Base-by-base conservation (phyloP, 1,284 basidiomycete genomes). In the Papiliotrema nemorosa region DNA sequence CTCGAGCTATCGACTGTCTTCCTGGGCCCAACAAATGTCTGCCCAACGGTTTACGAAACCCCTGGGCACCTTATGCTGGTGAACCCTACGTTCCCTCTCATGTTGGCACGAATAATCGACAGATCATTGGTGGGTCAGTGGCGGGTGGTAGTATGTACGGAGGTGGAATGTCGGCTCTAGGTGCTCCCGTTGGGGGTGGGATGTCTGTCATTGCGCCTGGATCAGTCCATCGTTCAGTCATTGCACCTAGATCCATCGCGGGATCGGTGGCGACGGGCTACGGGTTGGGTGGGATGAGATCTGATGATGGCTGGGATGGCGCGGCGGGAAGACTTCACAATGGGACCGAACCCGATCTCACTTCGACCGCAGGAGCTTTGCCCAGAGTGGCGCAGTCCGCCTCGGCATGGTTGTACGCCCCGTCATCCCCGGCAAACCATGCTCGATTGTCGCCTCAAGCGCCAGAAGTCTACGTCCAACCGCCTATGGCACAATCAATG, bases 221-320 rank as follows among this genome's bases (percentile, higher is more conserved):
- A 46, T 13, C 34, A 16, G n/a, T 25, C 12, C 24, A 36, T 37
- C 25, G 34, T 18, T 44, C 49, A 24, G 18, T 50, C 13, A 50
- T 50, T 21, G 33, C 31, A 3, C 49, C 49, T 22, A 18, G n/a
- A 3, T 20, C 26, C 16, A 12, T 27, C 6, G 39, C 20, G 9
- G 45, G 37, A 39, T 41, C 40, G n/a, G 40, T 47, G 33, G 24
- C 43, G 5, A 35, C 36, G 43, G 40, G 20, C 46, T 16, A 24
- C 3, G 18, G 53, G 54, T 10, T 36, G 2, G 55, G 57, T 0
- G 49, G 50, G 1, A 24, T 41, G 18, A 41, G 63, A 37, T 41
- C 52, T 4, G 66, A 65, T 36, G 66, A 65, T 25, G 60, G 64
- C 25, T 67, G 66, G 64, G 52, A 59, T 38, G 63, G 66, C 13